Conservation (phyloP, 169 alveolate species). For the Neospora caninum region DNA sequence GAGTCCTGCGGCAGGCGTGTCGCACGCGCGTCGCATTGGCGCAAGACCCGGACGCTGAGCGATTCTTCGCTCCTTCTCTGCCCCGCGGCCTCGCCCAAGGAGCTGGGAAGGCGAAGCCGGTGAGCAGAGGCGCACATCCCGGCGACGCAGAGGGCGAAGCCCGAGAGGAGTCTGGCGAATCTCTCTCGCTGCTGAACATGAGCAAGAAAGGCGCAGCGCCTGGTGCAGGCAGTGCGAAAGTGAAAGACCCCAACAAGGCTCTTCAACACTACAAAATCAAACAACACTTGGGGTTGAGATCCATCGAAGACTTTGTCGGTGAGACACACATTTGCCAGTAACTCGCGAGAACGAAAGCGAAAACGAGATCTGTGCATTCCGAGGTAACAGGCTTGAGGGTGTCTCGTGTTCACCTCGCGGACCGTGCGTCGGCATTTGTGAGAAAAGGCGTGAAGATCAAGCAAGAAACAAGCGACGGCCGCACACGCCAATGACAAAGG, state of each 20-base stretch:
- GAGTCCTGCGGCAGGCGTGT: slow-evolving; percentile 46
- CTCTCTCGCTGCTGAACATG: neutral
- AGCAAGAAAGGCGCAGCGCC: neutral
- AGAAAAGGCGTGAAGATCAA: no score
- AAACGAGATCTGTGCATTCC: neutral
- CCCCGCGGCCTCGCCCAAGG: neutral
- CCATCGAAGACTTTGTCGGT: slow-evolving; percentile 32
- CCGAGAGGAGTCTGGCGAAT: neutral
- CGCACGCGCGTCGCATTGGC: slow-evolving; percentile 28
- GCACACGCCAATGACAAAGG: no score
- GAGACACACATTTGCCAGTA: neutral
- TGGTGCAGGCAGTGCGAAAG: neutral
- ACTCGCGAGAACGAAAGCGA: neutral
- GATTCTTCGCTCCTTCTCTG: neutral
- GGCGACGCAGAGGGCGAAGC: neutral
- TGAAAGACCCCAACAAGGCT: neutral
- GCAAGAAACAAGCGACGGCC: no score
- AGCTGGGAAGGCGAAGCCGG: neutral
- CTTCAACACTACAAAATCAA: slow-evolving; percentile 31
- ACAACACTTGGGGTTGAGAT: slow-evolving; percentile 18
- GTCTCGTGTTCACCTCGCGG: no score
- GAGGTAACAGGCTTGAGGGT: no score
- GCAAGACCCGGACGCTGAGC: slow-evolving; percentile 23
- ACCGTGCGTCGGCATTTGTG: no score
- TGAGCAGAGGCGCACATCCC: neutral